A percentile compares a stretch with the other conserved stretches of the same genome.
Conservation (phyloP, 2,329 filamentous ascomycete species). For the Venturia pyrina region DNA sequence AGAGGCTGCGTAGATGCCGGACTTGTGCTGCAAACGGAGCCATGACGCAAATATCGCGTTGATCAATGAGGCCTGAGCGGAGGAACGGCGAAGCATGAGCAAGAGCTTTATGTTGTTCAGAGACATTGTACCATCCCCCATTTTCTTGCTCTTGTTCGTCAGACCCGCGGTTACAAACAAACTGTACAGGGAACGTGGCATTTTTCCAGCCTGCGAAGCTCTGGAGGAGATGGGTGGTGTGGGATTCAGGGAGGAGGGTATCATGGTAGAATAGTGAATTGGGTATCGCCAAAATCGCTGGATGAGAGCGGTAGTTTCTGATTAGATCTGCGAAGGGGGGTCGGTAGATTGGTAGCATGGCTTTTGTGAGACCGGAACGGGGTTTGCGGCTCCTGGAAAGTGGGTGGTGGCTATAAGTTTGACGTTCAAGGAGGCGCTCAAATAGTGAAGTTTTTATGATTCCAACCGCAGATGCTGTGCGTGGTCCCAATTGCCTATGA, state of each 20-base stretch:
- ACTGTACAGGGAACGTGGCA: conserved; percentile 33
- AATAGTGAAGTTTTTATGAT: conserved; percentile 30
- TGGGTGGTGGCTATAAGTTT: conserved; percentile 31
- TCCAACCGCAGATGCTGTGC: conserved; percentile 25
- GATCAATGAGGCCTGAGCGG: conserved; percentile 18
- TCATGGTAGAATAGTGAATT: conserved; percentile 34
- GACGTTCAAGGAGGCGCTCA: conserved; percentile 29
- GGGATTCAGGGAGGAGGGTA: conserved; percentile 33
- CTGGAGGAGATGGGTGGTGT: conserved; percentile 19
- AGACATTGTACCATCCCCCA: conserved; percentile 28
- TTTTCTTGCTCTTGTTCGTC: conserved; percentile 34
- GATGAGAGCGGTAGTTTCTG: conserved; percentile 38
- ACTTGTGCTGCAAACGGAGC: conserved; percentile 37
- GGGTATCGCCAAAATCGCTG: conserved; percentile 33
- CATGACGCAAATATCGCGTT: conserved; percentile 34
- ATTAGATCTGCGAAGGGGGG: conserved; percentile 36
- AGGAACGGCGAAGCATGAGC: conserved; percentile 22
- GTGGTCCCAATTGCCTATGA: conserved; percentile 34
- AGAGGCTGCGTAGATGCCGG: conserved; percentile 26
- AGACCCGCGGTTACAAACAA: conserved; percentile 25
- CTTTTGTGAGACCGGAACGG: conserved; percentile 19
- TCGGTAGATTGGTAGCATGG: conserved; percentile 30
- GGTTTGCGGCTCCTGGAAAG: conserved; percentile 26
- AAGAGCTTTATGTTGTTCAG: conserved; percentile 24
- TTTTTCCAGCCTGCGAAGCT: conserved; percentile 28